Conservation (phyloP, 805 yeast genomes). For the Monosporozyma aquatica region DNA sequence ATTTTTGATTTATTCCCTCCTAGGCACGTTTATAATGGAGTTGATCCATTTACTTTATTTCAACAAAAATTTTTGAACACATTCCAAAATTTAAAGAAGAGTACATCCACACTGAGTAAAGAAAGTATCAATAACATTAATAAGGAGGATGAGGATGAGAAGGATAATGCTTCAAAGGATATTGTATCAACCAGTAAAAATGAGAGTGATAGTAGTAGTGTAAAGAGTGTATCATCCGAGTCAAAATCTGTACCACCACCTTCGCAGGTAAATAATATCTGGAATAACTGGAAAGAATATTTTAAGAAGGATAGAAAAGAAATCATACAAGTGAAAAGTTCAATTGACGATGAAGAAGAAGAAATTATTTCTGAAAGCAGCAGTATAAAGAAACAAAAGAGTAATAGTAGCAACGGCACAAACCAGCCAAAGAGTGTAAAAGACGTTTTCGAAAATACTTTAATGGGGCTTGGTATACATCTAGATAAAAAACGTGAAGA, state of each 20-base stretch:
- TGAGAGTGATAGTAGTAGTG: background rate
- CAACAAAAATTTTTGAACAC: slow-evolving; percentile 28
- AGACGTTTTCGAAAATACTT: slow-evolving; percentile 18
- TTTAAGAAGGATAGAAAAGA: slow-evolving; percentile 16
- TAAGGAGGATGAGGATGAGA: slow-evolving; percentile 2
- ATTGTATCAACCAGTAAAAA: background rate
- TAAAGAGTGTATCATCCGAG: background rate
- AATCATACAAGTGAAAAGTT: slow-evolving; percentile 3
- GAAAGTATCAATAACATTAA: slow-evolving; percentile 3
- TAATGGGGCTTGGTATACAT: slow-evolving; percentile 20
- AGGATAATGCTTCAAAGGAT: slow-evolving; percentile 1
- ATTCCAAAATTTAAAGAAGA: slow-evolving; percentile 26
- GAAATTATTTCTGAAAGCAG: background rate
- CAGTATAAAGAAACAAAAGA: background rate
- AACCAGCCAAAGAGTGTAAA: slow-evolving; percentile 5
- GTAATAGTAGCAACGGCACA: slow-evolving; percentile 5
- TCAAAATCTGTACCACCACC: background rate
- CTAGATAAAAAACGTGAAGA: background rate
- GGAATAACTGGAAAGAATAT: slow-evolving; percentile 24
- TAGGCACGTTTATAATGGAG: slow-evolving; percentile 29
- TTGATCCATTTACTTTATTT: slow-evolving; percentile 21
- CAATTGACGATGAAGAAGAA: background rate
- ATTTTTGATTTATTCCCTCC: slow-evolving; percentile 55
- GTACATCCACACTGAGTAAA: slow-evolving; percentile 6
- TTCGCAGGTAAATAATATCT: slow-evolving; percentile 9